Evolutionary conservation across 2,329 filamentous ascomycete species (phyloP).

Genomic region (Graphilbum ipis-grandicollis): DNA sequence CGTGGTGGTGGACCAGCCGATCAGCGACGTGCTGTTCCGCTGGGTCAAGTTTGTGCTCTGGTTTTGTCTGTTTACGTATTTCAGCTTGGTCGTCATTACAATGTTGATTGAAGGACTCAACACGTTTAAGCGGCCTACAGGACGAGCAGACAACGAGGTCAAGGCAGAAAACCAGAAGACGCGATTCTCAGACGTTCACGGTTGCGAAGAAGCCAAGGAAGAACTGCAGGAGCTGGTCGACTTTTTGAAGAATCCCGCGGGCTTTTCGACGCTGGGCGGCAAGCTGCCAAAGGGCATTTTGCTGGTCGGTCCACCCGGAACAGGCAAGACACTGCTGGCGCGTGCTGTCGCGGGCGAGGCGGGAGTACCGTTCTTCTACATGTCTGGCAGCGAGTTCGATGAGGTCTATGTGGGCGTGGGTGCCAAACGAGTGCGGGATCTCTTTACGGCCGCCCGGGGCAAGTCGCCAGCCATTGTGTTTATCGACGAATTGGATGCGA

Average conservation of each 20-base stretch:
- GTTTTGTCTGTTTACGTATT: constrained; percentile 64
- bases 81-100: constrained; percentile 62
- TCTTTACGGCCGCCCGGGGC: constrained; percentile 17
- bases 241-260: constrained; percentile 83
- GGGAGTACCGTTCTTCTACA: constrained; percentile 98
- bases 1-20: constrained; percentile 85
- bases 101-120: constrained; percentile 70
- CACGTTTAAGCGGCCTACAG: constrained; percentile 60
- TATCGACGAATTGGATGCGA: constrained; percentile 82
- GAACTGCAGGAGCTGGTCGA: constrained; percentile 94
- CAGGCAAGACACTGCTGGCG: constrained; percentile 89
- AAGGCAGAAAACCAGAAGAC: constrained; percentile 86
- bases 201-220: constrained; percentile 95
- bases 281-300: constrained; percentile 95
- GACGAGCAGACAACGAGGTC: constrained; percentile 56
- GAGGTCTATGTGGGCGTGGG: constrained; percentile 90
- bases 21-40: constrained; percentile 63
- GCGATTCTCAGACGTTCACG: constrained; percentile 85
- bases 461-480: constrained; percentile 45
- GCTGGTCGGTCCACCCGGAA: constrained; percentile 87
- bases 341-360: constrained; percentile 93
- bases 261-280: constrained; percentile 83
- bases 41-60: constrained; percentile 77
- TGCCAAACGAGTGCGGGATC: constrained; percentile 61
- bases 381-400: constrained; percentile 98